Base-by-base conservation (phyloP, 2,329 filamentous ascomycete species). In the Ceratocystis eucalypticola region DNA sequence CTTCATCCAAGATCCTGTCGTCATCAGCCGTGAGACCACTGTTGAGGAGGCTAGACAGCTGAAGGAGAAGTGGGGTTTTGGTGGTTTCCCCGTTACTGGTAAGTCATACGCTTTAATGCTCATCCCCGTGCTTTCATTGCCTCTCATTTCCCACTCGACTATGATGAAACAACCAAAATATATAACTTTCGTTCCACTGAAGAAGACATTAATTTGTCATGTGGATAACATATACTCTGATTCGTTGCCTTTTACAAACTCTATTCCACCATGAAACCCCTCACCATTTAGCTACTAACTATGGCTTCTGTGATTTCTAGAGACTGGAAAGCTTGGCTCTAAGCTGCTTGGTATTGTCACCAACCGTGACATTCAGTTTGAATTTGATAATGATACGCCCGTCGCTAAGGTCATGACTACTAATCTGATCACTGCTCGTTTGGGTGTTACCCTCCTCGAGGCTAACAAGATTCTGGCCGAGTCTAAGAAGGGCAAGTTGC, bases 121-220 rank as follows among this genome's bases (percentile, higher is more conserved):
- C 25, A 55, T 17, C 15, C 45, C 30, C 15, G 4, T 5, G 15
- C 46, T 25, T 12, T 41, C 37, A 41, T 15, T 12, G n/a, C 55
- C 25, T 2, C 20, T 25, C 10, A n/a, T 50, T 12, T 17, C n/a
- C 48, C 6, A 12, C 25, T 65, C 37, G 63, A 41, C n/a, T 74
- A 77, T 91, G 89, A 96, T 96, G 94, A 68, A 90, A 82, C 84
- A 82, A 84, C 80, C 82, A 78, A 80, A 82, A 83, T 80, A 78
- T 84, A 88, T 96, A 97, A 97, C 94, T 99, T 99, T 99, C 94
- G 94, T 99, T 99, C 94, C 93, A 93, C 94, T 91, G 90, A 83
- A 95, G 67, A 87, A 84, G 66, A 68, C 66, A 89, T 87, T 83
- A 69, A 80, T 86, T 83, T 84, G 89, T 90, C 83, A 80, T 96